Evolutionary conservation across 768 basidiomycete genomes (phyloP).

Genomic region (Dacryopinax primogenitus): DNA sequence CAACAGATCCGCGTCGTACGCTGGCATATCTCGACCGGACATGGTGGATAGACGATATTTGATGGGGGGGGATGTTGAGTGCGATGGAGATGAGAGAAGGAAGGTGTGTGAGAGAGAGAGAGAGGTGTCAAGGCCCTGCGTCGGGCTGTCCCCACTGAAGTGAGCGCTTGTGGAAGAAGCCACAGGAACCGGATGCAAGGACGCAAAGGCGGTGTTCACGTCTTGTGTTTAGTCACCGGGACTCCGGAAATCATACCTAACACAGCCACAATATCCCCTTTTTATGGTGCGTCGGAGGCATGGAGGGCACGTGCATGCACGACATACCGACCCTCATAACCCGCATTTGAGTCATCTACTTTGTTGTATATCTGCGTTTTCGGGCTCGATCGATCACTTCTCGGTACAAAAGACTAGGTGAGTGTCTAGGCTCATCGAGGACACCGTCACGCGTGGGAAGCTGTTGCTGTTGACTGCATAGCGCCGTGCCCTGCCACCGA

Average conservation of each 20-base stretch:
- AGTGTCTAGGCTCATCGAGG: too few species aligned
- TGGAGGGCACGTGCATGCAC: too few species aligned
- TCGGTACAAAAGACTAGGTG: too few species aligned
- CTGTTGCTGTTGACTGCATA: too few species aligned
- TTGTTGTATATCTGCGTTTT: too few species aligned
- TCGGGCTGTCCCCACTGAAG: background rate
- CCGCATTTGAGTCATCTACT: too few species aligned
- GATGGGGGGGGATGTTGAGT: background rate
- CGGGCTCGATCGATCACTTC: too few species aligned
- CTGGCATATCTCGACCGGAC: background rate
- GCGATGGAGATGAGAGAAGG: background rate
- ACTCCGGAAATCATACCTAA: background rate
- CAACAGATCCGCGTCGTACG: background rate
- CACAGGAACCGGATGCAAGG: constrained; percentile 8
- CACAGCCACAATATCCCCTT: background rate
- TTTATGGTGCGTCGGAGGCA: too few species aligned
- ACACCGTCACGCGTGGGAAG: too few species aligned
- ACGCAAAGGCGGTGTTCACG: background rate
- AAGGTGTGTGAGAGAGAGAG: background rate
- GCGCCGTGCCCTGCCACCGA: too few species aligned
- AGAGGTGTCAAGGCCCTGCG: background rate
- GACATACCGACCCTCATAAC: too few species aligned
- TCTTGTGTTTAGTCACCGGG: background rate
- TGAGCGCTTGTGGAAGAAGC: background rate
- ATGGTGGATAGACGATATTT: background rate